phyloP scores from a whole-genome alignment of 139 green algal genomes.

The Volvox africanus region DNA sequence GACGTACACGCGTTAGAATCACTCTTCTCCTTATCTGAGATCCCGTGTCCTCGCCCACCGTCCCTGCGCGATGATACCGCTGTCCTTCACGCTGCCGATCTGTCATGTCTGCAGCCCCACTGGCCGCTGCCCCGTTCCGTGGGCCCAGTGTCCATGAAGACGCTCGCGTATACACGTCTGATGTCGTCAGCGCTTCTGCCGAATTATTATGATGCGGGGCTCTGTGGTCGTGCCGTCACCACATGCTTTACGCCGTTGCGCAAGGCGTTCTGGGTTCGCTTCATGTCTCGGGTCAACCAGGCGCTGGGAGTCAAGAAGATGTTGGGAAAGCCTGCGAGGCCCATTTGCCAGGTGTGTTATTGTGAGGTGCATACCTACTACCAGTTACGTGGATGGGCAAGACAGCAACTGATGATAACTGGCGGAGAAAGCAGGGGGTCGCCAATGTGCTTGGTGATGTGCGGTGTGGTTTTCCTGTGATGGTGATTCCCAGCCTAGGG shows the following conservation, averaged over 20 bases:
- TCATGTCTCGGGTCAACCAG: slow-evolving; percentile 27
- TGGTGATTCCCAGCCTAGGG: too few relatives aligned
- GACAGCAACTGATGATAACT: too few relatives aligned
- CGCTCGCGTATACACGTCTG: slow-evolving; percentile 24
- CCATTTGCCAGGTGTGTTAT: slow-evolving; percentile 43
- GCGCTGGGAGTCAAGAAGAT: slow-evolving; percentile 15
- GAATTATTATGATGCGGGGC: not conserved
- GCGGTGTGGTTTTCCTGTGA: too few relatives aligned
- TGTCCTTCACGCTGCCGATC: too few relatives aligned
- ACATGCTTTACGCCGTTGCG: slow-evolving; percentile 32
- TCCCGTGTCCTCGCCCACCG: too few relatives aligned
- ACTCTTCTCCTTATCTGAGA: too few relatives aligned
- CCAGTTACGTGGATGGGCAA: too few relatives aligned
- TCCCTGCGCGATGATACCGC: too few relatives aligned
- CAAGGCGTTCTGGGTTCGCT: slow-evolving; percentile 37
- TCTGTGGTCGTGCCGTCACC: not conserved
- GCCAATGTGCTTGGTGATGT: too few relatives aligned
- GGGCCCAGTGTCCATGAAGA: slow-evolving; percentile 32
- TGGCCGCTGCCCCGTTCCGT: slow-evolving; percentile 41
- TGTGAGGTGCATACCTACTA: not conserved
- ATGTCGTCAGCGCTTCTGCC: slow-evolving; percentile 14
- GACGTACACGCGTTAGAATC: too few relatives aligned
- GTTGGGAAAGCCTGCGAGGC: slow-evolving; percentile 10
- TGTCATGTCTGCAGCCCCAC: slow-evolving; percentile 17
- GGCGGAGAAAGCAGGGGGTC: too few relatives aligned